These are phyloP conservation scores for Trichoderma polysporum DNA, from an alignment of 2,329 filamentous ascomycete genomes.

Conservation along the genomic window DNA sequence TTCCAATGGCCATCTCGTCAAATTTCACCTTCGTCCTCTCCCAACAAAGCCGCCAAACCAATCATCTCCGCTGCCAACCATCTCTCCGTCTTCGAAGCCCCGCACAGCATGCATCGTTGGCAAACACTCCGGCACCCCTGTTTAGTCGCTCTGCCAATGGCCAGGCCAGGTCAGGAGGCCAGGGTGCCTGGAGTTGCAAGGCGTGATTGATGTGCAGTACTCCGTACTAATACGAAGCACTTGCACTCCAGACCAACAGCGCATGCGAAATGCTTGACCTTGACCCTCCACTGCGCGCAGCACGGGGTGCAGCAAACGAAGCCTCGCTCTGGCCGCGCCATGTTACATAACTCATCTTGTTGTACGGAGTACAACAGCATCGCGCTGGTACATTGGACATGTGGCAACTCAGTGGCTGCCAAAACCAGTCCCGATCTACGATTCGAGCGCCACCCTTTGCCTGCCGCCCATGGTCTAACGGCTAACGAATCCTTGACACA, in stretches of 20 bases:
- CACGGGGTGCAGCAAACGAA: neutral
- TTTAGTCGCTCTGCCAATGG: neutral
- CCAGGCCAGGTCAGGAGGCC: too few relatives aligned
- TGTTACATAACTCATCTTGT: conserved; percentile 3
- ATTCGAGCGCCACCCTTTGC: conserved; percentile 7
- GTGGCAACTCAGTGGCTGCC: conserved; percentile 1
- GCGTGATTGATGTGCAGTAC: neutral
- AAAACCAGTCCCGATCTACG: conserved; percentile 16
- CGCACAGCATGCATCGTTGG: neutral
- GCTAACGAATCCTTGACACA: neutral
- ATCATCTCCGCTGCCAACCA: neutral
- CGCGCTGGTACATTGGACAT: neutral
- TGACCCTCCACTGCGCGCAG: neutral
- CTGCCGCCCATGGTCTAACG: neutral
- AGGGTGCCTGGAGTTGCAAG: neutral
- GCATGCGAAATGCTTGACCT: neutral
- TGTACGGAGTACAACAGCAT: conserved; percentile 1
- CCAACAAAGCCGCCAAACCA: neutral
- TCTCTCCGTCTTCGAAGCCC: neutral
- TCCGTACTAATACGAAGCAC: neutral
- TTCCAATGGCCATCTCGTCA: neutral
- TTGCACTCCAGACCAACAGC: neutral
- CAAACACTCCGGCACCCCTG: conserved; percentile 11
- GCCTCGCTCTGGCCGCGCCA: neutral
- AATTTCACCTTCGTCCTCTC: neutral